Evolutionary conservation across 345 rosid genomes (phyloP), one percentile per base, ranked within the genome.

Genomic region (Murraya paniculata): DNA sequence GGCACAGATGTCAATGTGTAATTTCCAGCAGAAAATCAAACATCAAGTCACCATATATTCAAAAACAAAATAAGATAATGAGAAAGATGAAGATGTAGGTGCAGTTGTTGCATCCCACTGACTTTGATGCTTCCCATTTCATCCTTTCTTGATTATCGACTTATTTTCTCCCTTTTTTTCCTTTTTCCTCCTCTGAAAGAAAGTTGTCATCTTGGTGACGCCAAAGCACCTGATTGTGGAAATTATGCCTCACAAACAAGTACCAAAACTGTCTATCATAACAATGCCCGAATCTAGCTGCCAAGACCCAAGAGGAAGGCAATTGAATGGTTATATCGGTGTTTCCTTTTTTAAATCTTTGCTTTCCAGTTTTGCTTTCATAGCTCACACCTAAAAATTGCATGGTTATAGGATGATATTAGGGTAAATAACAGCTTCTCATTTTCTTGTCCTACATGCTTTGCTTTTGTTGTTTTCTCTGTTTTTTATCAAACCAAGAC

Each of bases 301-400:
- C 50, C 28, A 19, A 72, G 53, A 38, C 59, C 50, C 28, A 10
- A 72, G 53, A 30, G 53, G 69, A 25, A 50, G 61, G 13, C 36
- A 24, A 68, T 7, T 45, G 80, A 33, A 39, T 75, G 72, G 27
- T 71, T 59, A 70, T 61, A 78, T 75, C 75, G 36, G 68, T 33
- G 59, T 41, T 72, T 33, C 64, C 73, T 36, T 3, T 28, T 60
- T 55, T 64, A 24, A 59, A 71, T n/a, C 33, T 71, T 71, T 77
- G 75, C 77, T 80, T 77, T 72, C 72, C 24, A 31, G 57, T 21
- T 77, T 75, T 19, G 28, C 57, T 27, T 64, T 56, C 69, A 30
- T 45, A 24, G 77, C 71, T 25, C 65, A 45, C 62, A 64, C 68
- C 70, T 65, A 64, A 75, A 62, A 36, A 19, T 30, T 74, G 7